Evolutionary conservation across 78 protist species (phyloP).

Genomic region (Dictyostelium citrinum): DNA sequence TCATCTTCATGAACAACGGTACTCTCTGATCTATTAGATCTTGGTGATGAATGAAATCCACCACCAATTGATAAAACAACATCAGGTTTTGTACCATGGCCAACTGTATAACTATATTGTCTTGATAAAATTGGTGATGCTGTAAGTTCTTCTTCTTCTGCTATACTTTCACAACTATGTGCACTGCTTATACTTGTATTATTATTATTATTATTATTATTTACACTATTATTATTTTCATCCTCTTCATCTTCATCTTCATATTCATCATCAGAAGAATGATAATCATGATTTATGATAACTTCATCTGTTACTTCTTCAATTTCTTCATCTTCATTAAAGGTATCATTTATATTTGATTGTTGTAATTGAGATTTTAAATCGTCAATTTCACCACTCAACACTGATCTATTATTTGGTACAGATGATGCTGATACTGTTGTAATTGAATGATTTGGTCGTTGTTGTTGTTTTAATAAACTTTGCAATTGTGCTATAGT

Average conservation of each 20-base stretch:
- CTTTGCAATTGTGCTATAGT: neutral
- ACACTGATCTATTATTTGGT: neutral
- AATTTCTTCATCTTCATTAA: neutral
- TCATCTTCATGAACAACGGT: slow-evolving; percentile 5
- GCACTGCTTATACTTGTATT: neutral
- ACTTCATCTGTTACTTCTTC: slow-evolving; percentile 32
- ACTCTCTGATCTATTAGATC: slow-evolving; percentile 42
- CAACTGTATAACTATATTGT: neutral
- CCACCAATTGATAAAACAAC: neutral
- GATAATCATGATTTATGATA: slow-evolving; percentile 18
- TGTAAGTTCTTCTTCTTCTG: slow-evolving; percentile 36
- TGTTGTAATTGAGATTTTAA: neutral
- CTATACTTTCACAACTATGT: slow-evolving; percentile 9
- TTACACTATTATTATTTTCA: neutral
- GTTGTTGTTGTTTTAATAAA: neutral
- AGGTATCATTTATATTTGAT: neutral
- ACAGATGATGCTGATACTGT: neutral
- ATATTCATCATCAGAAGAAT: slow-evolving; percentile 13
- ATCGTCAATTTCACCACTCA: neutral
- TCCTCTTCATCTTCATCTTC: slow-evolving; percentile 1
- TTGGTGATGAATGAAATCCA: neutral
- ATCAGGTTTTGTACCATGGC: neutral
- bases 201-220: neutral
- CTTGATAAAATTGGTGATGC: slow-evolving; percentile 10
- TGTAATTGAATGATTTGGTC: neutral